Base-by-base conservation (phyloP, 306 rosid genomes). In the Fagus sylvatica region DNA sequence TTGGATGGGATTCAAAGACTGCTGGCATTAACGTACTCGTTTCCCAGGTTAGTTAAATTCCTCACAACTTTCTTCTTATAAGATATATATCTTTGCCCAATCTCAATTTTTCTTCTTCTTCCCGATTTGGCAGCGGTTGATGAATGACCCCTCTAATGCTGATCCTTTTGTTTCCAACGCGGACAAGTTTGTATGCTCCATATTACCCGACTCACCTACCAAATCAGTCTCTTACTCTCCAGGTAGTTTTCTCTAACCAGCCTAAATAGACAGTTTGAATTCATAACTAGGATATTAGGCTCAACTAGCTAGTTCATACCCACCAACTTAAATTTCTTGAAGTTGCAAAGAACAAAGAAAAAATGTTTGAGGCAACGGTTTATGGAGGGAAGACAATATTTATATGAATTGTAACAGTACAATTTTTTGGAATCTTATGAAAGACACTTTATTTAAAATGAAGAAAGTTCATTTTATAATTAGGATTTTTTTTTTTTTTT, bases 1-100 rank as follows among this genome's bases (percentile, higher is more conserved):
- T 89, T 74, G 93, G 90, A 78, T 89, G 93, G 90, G 93, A 85
- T 12, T 0, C 37, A 28, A 89, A 89, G 37, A 13, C 72, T 74
- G 86, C 90, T n/a, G 93, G 90, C 15, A 81, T 83, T 51, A 85
- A 89, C 71, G 81, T 89, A 3, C 89, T 89, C 72, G 80, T 76
- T 74, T 89, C 90, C 0, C 40, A 71, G 85, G 93, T 79, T 12
- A 60, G 71, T 43, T 4, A 46, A 46, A 46, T 46, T 46, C 11
- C 51, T 9, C 51, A 41, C 42, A 28, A 2, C 30, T 15, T 3
- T 30, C 15, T 13, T 42, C 53, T 55, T 60, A 34, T 32, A 39
- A 33, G 53, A 68, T 22, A 46, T 15, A 32, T 81, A 6, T 34
- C 28, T 22, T 22, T 22, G 28, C 28, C 28, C 40, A 7, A 33